Base-by-base conservation (phyloP, 208 protist genomes). In the Acanthamoeba culbertsoni region DNA sequence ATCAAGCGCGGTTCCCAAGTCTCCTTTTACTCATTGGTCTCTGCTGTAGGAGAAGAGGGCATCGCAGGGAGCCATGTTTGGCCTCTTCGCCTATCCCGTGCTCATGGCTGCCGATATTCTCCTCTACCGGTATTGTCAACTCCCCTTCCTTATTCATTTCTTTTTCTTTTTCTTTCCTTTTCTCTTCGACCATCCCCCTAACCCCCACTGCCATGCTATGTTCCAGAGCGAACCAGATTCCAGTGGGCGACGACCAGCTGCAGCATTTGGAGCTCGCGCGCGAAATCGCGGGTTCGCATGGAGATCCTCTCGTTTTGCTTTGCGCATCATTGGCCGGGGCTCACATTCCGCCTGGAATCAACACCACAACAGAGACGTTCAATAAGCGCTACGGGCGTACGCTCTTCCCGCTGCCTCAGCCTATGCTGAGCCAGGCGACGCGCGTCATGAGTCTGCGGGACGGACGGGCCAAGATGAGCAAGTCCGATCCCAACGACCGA, bases 81-180 rank as follows among this genome's bases (percentile, higher is more conserved):
- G 95, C 31, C 46, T 97, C 16, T 94, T 96, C 6, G 65, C 82
- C 45, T 97, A 97, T 59, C 95, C 95, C 45, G 91, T 96, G 31
- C 93, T 97, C 28, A 97, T 97, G 96, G 93, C 95, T 26, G 90
- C 96, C 12, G 96, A 97, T 90, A 97, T 97, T 26, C 86, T 97
- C 28, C 59, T 97, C 16, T 97, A 95, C 55, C 57, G 51, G 55
- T 79, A 28, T 40, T n/a, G n/a, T 62, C 33, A 62, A 1, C 33
- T 5, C 71, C 5, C 5, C 43, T 7, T 43, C 23, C 14, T 43
- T 26, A 4, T 43, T 37, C 3, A 82, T 37, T 7, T 5, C 26
- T 7, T 43, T 4, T 7, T n/a, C 71, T 53, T 40, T 31, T 6
- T 31, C 10, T 53, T 40, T 14, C 55, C n/a, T n/a, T n/a, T n/a